Evolutionary conservation across 768 basidiomycete species (phyloP).

Genomic region (Termitomyces sp.): DNA sequence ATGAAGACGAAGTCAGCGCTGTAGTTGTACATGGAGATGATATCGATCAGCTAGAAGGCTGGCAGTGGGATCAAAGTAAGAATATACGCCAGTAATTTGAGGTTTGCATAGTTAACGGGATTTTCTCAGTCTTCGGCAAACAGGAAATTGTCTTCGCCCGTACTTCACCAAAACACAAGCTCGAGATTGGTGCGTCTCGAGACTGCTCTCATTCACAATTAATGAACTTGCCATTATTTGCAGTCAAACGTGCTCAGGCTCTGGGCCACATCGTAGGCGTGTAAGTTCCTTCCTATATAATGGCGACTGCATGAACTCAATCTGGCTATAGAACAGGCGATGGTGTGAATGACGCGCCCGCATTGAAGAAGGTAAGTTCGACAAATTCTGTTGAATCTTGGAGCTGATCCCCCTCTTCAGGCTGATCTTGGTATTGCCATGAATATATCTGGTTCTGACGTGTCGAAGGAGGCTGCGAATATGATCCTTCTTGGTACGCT

Average conservation of each 20-base stretch:
- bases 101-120: background rate
- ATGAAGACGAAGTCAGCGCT: constrained; percentile 65
- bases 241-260: constrained; percentile 70
- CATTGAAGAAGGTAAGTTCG: constrained; percentile 51
- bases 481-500: constrained; percentile 64
- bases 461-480: constrained; percentile 72
- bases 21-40: constrained; percentile 68
- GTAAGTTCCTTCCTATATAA: constrained; percentile 33
- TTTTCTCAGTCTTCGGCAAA: constrained; percentile 53
- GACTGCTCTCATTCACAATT: background rate
- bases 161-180: constrained; percentile 70
- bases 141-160: constrained; percentile 71
- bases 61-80: constrained; percentile 75
- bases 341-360: constrained; percentile 71
- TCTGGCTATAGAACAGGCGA: constrained; percentile 51
- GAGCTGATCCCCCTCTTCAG: constrained; percentile 18
- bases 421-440: constrained; percentile 73
- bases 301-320: background rate
- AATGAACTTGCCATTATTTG: background rate
- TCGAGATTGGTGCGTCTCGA: constrained; percentile 55
- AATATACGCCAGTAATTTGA: constrained; percentile 3
- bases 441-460: constrained; percentile 73
- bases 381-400: background rate
- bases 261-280: constrained; percentile 71
- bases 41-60: constrained; percentile 62